Base-by-base conservation (phyloP, 768 basidiomycete genomes). In the Kwoniella shandongensis region DNA sequence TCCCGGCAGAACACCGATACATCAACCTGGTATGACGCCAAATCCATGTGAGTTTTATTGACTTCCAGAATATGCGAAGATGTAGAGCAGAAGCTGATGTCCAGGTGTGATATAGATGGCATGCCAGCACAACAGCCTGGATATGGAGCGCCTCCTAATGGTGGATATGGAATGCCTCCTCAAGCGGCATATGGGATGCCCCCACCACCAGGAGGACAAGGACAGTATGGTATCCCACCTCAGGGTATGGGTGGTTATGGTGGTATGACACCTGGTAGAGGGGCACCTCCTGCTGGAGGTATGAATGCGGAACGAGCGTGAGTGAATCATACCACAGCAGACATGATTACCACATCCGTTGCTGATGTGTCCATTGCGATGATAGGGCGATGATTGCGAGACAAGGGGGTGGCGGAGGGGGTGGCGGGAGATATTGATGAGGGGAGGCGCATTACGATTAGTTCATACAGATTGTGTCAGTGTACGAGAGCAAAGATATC, bases 281-380 rank as follows among this genome's bases (percentile, higher is more conserved):
- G 32, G 23, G 41, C 49, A 18, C 53, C 53, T 42, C 42, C 53
- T 20, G 5, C 61, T 27, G 67, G 69, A 11, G 67, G 69, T 11
- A 72, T 72, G 55, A 73, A 70, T 36, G 59, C 71, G 13, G 71
- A 73, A 30, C 22, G 71, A 62, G 71, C 71, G 66, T 69, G 57
- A 68, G 66, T 68, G 17, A 13, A 8, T n/a, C n/a, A n/a, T n/a
- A n/a, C n/a, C n/a, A n/a, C n/a, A n/a, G n/a, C n/a, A n/a, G n/a
- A n/a, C n/a, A n/a, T n/a, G n/a, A n/a, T n/a, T n/a, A n/a, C n/a
- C n/a, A n/a, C 30, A 39, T 1, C 8, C 12, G 42, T 30, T 36
- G 53, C 46, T 57, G 30, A 36, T 29, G 26, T 27, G 25, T 12
- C 30, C 29, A 18, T 4, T 22, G 3, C 23, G n/a, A n/a, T n/a